phyloP scores from a whole-genome alignment of 1,139 yeast species.

The Saccharomyces hybrid region DNA sequence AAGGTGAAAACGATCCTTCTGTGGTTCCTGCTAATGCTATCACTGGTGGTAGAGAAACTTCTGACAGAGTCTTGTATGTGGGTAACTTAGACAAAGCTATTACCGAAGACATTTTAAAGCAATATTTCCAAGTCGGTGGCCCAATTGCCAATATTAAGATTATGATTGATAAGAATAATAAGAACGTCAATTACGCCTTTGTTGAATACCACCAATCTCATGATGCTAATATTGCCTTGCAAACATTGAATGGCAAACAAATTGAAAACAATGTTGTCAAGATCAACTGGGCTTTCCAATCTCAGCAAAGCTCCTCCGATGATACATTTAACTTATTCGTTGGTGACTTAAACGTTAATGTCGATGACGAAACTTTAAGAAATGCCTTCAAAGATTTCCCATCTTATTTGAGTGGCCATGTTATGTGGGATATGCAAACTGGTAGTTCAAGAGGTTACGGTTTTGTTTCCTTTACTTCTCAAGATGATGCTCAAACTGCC shows the following conservation, averaged over 20 bases:
- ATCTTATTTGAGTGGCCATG: constrained; percentile 75
- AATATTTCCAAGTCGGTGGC: constrained; percentile 57
- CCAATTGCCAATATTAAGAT: constrained; percentile 56
- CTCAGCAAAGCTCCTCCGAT: constrained; percentile 50
- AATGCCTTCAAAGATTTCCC: constrained; percentile 53
- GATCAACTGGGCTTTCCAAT: constrained; percentile 80
- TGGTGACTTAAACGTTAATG: constrained; percentile 79
- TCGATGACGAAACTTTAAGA: constrained; percentile 65
- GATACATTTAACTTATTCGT: constrained; percentile 70
- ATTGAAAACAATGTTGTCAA: constrained; percentile 49
- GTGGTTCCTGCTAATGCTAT: constrained; percentile 58
- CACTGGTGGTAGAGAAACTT: constrained; percentile 75
- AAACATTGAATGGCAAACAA: constrained; percentile 48
- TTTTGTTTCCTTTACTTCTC: constrained; percentile 69
- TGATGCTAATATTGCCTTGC: constrained; percentile 57
- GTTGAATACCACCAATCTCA: constrained; percentile 58
- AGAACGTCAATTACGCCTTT: constrained; percentile 75
- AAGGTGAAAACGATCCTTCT: constrained; percentile 20
- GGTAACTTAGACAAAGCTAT: constrained; percentile 65
- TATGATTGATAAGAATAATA: constrained; percentile 65
- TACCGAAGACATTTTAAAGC: constrained; percentile 53
- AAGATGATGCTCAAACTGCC: constrained; percentile 67
- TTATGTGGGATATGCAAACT: constrained; percentile 96
- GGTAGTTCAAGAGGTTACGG: constrained; percentile 90
- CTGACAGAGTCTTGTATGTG: constrained; percentile 65